Evolutionary conservation across 75 land plant genomes (phyloP), one percentile per base, ranked within the genome.

Genomic region (Azolla pinnata): DNA sequence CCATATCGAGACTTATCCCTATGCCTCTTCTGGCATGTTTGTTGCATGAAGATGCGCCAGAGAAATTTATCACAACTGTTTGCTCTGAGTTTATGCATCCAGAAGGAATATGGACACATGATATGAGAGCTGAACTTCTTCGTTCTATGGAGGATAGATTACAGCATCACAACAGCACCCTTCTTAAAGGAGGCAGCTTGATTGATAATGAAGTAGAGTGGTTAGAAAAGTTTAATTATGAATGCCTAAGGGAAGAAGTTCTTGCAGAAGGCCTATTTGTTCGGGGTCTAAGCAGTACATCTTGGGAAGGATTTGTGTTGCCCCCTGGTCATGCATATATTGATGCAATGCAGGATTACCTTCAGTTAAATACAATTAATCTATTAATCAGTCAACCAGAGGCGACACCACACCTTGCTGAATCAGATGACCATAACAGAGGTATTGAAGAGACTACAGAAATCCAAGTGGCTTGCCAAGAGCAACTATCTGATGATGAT

Each of bases 151-250:
- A 40, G 17, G 56, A 66, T 2, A 60, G 75, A 17, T 32, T 71
- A 10, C 54, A 70, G 48, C 59, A 32, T 31, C 60, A 75, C 25
- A 62, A 25, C 47, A 38, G 25, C 10, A 14, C 32, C 5, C 63
- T 64, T 10, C 44, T 62, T 17, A 27, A 52, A 16, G 74, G 67
- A 28, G 58, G 33, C 25, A 51, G 31, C 29, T 30, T 33, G 19
- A 35, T 65, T 9, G 66, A 53, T 33, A 56, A 76, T 66, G 79
- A 76, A 38, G 18, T 72, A 25, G 75, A 66, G 14, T 76, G 76
- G 79, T 48, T 76, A 28, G 61, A 62, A 49, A 25, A 31, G n/a
- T 76, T 76, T 67, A 46, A 71, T 10, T 76, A 72, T 62, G 56
- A 71, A 24, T 61, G 70, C 33, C 57, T 76, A 4, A 48, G 61